Conservation (phyloP, 1,284 basidiomycete genomes). For the Heliocybe sulcata region DNA sequence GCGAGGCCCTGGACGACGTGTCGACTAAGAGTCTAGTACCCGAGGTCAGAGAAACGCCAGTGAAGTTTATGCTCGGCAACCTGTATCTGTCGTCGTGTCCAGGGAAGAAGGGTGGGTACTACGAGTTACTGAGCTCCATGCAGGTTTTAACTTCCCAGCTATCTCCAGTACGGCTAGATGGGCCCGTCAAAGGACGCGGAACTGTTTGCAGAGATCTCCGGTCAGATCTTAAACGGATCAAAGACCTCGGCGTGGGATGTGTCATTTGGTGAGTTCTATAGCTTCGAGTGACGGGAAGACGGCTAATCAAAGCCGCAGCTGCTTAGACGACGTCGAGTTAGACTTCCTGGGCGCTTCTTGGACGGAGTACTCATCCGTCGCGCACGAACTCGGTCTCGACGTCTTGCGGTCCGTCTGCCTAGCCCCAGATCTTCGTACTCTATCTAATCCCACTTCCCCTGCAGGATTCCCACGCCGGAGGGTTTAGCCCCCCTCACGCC, state of each 20-base stretch:
- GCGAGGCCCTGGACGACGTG: constrained; percentile 4
- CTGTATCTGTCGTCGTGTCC: constrained; percentile 89
- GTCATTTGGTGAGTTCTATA: constrained; percentile 64
- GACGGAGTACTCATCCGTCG: constrained; percentile 37
- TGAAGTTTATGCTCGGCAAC: constrained; percentile 64
- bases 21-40: constrained; percentile 6
- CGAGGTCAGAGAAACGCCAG: constrained; percentile 6
- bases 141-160: constrained; percentile 1
- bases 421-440: background rate
- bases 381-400: constrained; percentile 35
- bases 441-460: constrained; percentile 6
- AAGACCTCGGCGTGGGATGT: constrained; percentile 69
- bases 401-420: constrained; percentile 31
- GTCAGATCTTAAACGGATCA: constrained; percentile 75
- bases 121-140: background rate
- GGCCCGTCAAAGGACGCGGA: constrained; percentile 74
- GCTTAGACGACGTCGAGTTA: constrained; percentile 66
- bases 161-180: constrained; percentile 67
- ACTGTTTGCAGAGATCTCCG: constrained; percentile 82
- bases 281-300: background rate
- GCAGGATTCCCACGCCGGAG: constrained; percentile 84
- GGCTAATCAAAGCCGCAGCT: constrained; percentile 36
- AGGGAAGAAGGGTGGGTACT: constrained; percentile 76
- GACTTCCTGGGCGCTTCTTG: constrained; percentile 46
- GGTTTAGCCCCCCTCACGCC: constrained; percentile 77